Evolutionary conservation across 2,329 filamentous ascomycete genomes (phyloP).

Genomic region (Aplosporella prunicola): DNA sequence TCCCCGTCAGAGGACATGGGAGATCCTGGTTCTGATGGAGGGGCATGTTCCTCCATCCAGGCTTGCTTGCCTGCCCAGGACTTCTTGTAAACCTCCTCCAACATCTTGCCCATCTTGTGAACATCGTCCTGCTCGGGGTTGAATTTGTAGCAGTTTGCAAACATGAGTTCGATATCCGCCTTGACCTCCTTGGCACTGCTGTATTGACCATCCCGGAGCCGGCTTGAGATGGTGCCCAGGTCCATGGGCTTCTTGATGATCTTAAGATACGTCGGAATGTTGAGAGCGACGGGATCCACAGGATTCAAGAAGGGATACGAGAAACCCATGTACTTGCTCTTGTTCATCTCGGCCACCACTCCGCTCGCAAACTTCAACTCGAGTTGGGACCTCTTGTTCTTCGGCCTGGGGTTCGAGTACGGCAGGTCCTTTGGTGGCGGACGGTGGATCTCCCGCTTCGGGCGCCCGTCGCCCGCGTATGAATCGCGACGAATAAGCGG

Average conservation of each 20-base stretch:
- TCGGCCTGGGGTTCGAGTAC: slow-evolving; percentile 72
- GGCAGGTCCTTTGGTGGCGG: slow-evolving; percentile 87
- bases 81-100: slow-evolving; percentile 65
- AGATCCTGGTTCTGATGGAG: slow-evolving; percentile 54
- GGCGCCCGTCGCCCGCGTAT: slow-evolving; percentile 66
- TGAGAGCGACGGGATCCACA: slow-evolving; percentile 87
- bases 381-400: slow-evolving; percentile 80
- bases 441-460: slow-evolving; percentile 88
- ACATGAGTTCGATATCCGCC: slow-evolving; percentile 69
- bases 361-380: slow-evolving; percentile 87
- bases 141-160: slow-evolving; percentile 86
- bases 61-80: slow-evolving; percentile 71
- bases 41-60: slow-evolving; percentile 70
- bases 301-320: slow-evolving; percentile 71
- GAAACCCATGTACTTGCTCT: slow-evolving; percentile 57
- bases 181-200: slow-evolving; percentile 77
- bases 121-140: slow-evolving; percentile 73
- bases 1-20: slow-evolving; percentile 55
- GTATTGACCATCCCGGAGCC: slow-evolving; percentile 71
- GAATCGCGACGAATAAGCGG: slow-evolving; percentile 82
- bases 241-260: slow-evolving; percentile 98
- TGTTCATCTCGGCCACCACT: slow-evolving; percentile 67
- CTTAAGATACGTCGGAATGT: slow-evolving; percentile 87
- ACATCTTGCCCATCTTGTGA: slow-evolving; percentile 57
- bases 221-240: slow-evolving; percentile 67